Evolutionary conservation across 2,329 filamentous ascomycete species (phyloP), one percentile per base, ranked within the genome.

Genomic region (Fusarium brevicatenulatum): DNA sequence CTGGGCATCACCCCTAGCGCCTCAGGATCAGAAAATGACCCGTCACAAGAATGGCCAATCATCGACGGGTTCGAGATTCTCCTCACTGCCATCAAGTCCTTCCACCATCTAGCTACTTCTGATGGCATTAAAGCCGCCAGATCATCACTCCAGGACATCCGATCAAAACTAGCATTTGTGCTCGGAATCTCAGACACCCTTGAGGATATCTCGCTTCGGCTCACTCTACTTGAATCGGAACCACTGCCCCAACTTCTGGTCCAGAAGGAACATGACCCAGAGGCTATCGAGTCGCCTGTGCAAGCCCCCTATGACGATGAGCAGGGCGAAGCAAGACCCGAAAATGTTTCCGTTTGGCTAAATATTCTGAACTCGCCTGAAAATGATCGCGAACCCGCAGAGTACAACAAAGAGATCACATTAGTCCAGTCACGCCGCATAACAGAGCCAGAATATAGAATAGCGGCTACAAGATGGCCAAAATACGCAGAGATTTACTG

Each of bases 381-480:
- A 4, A 55, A 80, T 47, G 59, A 76, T 39, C 72, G 77, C 3
- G 78, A 80, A 21, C 80, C 79, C 1, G 73, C 75, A 25, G 78
- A 81, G 6, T 78, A 78, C 37, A 76, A 66, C 49, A 58, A 62
- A 37, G 80, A 81, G 61, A 53, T 72, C n/a, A 59, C 65, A 4
- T 59, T 73, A 6, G 63, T 78, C 7, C 70, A 74, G 23, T 70
- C 73, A 19, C 75, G 76, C 21, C 73, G 78, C 21, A 63, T 74
- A 4, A 69, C 43, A 11, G 66, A 72, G 40, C 78, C 78, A 8
- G 60, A 75, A 11, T 81, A 79, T 53, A 72, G 74, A 18, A 68
- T 63, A 8, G 80, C 81, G 3, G 77, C 80, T 9, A 63, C 49
- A 1, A 54, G 56, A 7, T 82, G 82, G 78, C 77, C 77, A 9